These are phyloP conservation scores for Pseudogymnoascus sp. DNA, from an alignment of 2,329 filamentous ascomycete species.

Conservation along the genomic window DNA sequence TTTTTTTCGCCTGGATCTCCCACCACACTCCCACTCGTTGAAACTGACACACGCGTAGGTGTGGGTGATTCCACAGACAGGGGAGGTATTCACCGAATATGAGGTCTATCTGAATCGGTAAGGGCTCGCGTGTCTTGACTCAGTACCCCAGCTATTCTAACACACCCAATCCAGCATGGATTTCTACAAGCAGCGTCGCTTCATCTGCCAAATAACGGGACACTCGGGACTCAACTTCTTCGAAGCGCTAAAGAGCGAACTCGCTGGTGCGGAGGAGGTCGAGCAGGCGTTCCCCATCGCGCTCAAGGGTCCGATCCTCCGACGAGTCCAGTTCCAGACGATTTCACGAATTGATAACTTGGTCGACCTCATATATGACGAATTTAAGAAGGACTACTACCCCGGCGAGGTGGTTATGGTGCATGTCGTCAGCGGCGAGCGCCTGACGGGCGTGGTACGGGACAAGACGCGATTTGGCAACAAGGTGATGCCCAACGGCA, in stretches of 20 bases:
- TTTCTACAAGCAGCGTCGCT: constrained; percentile 85
- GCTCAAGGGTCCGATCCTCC: constrained; percentile 82
- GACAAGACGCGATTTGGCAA: constrained; percentile 76
- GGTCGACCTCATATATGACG: constrained; percentile 60
- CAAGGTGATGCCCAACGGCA: constrained; percentile 59
- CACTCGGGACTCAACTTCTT: constrained; percentile 89
- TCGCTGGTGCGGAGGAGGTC: constrained; percentile 76
- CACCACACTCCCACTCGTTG: constrained; percentile 15
- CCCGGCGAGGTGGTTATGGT: constrained; percentile 80
- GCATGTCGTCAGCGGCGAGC: constrained; percentile 59
- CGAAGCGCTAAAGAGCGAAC: constrained; percentile 84
- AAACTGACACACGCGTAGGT: constrained; percentile 50
- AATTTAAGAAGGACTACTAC: constrained; percentile 86
- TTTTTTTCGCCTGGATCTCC: constrained; percentile 8
- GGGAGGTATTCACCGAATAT: constrained; percentile 82
- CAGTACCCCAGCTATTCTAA: constrained; percentile 25
- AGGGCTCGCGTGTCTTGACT: constrained; percentile 26
- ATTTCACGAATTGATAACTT: constrained; percentile 81
- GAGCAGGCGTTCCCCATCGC: constrained; percentile 88
- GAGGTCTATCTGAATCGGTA: constrained; percentile 81
- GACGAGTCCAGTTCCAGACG: constrained; percentile 84
- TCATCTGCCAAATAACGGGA: constrained; percentile 93
- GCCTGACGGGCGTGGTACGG: constrained; percentile 66
- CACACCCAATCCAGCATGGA: constrained; percentile 58
- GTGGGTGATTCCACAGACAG: constrained; percentile 85